Base-by-base conservation (phyloP, 2,329 filamentous ascomycete genomes). In the Botrytis fragariae region DNA sequence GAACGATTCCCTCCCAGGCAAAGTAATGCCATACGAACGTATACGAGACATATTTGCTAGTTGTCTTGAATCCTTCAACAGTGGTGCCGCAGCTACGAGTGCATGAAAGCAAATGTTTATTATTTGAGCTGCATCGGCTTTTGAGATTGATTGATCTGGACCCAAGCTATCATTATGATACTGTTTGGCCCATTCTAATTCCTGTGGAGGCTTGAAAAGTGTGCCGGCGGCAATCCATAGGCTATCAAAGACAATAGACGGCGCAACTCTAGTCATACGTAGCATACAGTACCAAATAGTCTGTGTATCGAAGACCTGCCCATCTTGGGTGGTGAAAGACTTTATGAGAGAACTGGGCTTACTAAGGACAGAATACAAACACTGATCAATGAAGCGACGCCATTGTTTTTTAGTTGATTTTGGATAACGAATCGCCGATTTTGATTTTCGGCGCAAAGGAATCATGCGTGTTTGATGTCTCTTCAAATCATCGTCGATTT, bases 221-320 rank as follows among this genome's bases (percentile, higher is more conserved):
- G 84, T 84, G 12, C 85, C 86, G 1, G 89, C 84, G 9, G 88
- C 88, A 75, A 88, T 83, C 90, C 90, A 92, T 8, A 92, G 83
- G 77, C 88, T 90, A 78, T 91, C 87, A 69, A 91, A 87, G 3
- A 91, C 88, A 32, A 91, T 79, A 64, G 83, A 87, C 7, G 89
- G 87, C 25, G 86, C 85, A 60, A 86, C 85, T 67, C 88, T 84
- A 8, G 87, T 89, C 80, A 91, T 82, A 72, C 87, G 86, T 72
- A 90, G 81, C 85, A 90, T 89, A 77, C 87, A 88, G 78, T 89
- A 90, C 88, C 87, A 91, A 1, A 90, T 82, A 22, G 86, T 88
- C 69, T 89, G 88, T 1, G 89, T 90, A 79, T 91, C 88, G 72
- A 88, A 85, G 0, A 89, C 79, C 62, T 85, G 84, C 18, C 84